Evolutionary conservation across 208 protist species (phyloP), one percentile per base, ranked within the genome.

Genomic region (Wallacemonas rigidus): DNA sequence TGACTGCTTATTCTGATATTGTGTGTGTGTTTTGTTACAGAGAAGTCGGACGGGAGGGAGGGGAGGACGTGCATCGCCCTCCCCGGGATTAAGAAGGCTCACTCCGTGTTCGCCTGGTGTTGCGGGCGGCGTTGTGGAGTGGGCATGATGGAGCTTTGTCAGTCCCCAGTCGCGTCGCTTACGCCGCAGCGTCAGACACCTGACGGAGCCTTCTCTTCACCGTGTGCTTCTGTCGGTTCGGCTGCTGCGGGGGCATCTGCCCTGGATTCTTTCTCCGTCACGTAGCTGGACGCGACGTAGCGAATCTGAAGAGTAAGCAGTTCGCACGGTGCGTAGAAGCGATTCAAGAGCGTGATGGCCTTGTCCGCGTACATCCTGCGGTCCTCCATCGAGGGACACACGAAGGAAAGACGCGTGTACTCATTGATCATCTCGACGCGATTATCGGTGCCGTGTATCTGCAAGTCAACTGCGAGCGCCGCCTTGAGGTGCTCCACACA

Each of bases 401-500:
- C 75, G 62, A 87, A 89, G 26, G 91, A 80, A 15, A 96, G 74
- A 38, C 89, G 85, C 47, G 87, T 91, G 80, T 91, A 91, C 39
- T 90, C 88, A 73, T 92, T 86, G 41, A 91, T 83, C 67, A 92
- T 67, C 54, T 91, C 86, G 38, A 78, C 67, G 11, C 81, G 75
- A 51, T 89, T 79, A 39, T 83, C 84, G 26, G 45, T 88, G 41
- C 74, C 73, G 81, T 94, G 89, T 7, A 96, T 76, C 45, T 48
- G 44, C 8, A 84, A 57, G 63, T 94, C 85, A 9, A 82, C 60
- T 63, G 81, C 75, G 3, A 91, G 71, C 41, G 82, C 85, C 39
- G 72, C 85, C 53, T 81, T 67, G 44, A 96, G 81, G 74, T 97
- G 86, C 60, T 91, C 82, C 43, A 93, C 73, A 68, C 91, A 96